A percentile compares a stretch with the other conserved stretches of the same genome.
Conservation (phyloP, 2,329 filamentous ascomycete genomes). For the Epichloe sp. region DNA sequence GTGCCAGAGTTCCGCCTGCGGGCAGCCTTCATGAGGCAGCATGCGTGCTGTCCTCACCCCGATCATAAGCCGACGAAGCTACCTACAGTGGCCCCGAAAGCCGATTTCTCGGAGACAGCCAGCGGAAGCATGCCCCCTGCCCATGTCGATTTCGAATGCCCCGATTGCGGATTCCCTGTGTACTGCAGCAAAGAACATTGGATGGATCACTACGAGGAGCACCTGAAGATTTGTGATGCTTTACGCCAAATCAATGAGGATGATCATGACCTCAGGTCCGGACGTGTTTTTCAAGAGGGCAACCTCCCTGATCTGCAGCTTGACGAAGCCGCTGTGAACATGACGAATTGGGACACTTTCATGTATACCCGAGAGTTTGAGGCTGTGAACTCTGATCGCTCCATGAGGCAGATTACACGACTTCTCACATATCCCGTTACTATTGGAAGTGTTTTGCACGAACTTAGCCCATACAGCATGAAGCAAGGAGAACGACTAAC, state of each 20-base stretch:
- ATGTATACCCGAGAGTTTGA: conserved; percentile 85
- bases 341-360: conserved; percentile 98
- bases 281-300: conserved; percentile 86
- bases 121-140: conserved; percentile 51
- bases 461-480: conserved; percentile 84
- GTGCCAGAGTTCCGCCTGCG: conserved; percentile 76
- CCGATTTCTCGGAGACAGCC: conserved; percentile 43
- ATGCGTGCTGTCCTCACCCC: conserved; percentile 87
- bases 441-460: conserved; percentile 81
- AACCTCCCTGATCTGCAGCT: conserved; percentile 76
- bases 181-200: conserved; percentile 93
- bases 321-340: conserved; percentile 86
- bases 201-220: conserved; percentile 88
- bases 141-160: conserved; percentile 87
- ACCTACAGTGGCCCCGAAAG: conserved; percentile 49
- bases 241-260: conserved; percentile 93
- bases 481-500: conserved; percentile 65
- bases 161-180: conserved; percentile 86
- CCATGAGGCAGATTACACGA: conserved; percentile 84
- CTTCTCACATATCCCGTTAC: conserved; percentile 90
- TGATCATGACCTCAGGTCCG: conserved; percentile 85
- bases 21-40: conserved; percentile 81
- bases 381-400: conserved; percentile 81
- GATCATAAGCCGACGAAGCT: conserved; percentile 66
- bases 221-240: conserved; percentile 84